Evolutionary conservation across 1,139 yeast genomes (phyloP).

Genomic region (Pichia sp.): DNA sequence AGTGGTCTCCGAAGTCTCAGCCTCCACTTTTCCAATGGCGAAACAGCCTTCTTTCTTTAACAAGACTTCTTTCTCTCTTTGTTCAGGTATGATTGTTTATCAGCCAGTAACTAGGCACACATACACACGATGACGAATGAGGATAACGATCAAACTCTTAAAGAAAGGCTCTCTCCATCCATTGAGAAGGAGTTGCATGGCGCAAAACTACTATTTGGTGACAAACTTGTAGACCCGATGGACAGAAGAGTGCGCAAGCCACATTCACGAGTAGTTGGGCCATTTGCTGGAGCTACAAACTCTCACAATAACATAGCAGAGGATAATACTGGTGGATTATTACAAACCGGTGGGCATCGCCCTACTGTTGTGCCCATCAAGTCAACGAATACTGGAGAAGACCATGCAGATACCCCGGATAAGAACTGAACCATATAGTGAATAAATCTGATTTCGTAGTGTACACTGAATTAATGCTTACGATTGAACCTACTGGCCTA

Average conservation of each 20-base stretch:
- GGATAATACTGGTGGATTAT: conserved; percentile 1
- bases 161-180: neutral
- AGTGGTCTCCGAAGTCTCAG: no score
- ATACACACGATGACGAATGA: neutral
- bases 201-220: conserved; percentile 4
- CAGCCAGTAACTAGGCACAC: neutral
- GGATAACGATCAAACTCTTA: neutral
- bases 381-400: no score
- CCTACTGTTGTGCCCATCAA: no score
- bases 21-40: neutral
- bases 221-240: conserved; percentile 7
- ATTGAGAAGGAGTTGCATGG: conserved; percentile 1
- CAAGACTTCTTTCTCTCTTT: neutral
- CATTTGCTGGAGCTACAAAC: neutral
- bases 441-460: no score
- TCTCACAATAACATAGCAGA: neutral
- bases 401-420: no score
- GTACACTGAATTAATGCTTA: no score
- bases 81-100: neutral
- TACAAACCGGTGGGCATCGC: conserved; percentile 7
- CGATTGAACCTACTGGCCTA: no score
- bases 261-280: conserved; percentile 4
- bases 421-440: no score
- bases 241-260: conserved; percentile 6
- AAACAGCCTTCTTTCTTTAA: no score